phyloP scores from a whole-genome alignment of 192 early-diverging fungal species.

The Powellomyces hirtus region DNA sequence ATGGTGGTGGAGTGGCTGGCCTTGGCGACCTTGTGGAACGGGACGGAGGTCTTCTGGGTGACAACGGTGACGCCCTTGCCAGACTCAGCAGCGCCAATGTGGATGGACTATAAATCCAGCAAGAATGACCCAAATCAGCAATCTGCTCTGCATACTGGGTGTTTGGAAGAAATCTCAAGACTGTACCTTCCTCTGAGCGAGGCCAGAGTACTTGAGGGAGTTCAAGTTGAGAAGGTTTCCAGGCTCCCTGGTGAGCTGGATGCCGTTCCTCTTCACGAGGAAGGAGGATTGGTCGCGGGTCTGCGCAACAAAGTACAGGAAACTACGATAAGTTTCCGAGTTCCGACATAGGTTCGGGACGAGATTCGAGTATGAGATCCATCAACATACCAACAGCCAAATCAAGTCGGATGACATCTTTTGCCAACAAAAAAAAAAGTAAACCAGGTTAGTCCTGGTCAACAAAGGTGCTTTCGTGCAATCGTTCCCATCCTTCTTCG shows the following conservation, averaged over 20 bases:
- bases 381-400: slow-evolving; percentile 25
- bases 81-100: slow-evolving; percentile 48
- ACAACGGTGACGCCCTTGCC: slow-evolving; percentile 63
- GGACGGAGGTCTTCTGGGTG: slow-evolving; percentile 55
- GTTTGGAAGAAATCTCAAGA: too few species aligned
- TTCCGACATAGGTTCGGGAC: neutral
- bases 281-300: slow-evolving; percentile 77
- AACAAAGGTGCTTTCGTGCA: neutral
- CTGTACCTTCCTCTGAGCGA: slow-evolving; percentile 76
- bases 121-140: too few species aligned
- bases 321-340: slow-evolving; percentile 42
- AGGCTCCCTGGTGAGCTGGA: slow-evolving; percentile 68
- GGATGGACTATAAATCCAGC: slow-evolving; percentile 50
- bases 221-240: slow-evolving; percentile 77
- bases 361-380: neutral
- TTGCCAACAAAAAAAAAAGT: neutral
- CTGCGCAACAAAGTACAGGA: slow-evolving; percentile 43
- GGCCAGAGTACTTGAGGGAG: slow-evolving; percentile 78
- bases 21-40: slow-evolving; percentile 57
- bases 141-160: too few species aligned
- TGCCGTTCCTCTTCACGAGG: slow-evolving; percentile 79
- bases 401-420: slow-evolving; percentile 33
- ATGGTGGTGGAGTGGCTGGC: slow-evolving; percentile 46
- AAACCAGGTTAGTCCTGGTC: neutral
- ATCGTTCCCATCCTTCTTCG: neutral